Evolutionary conservation across 176 grass and related monocot genomes (phyloP).

Genomic region (Bonia amplexicaulis): DNA sequence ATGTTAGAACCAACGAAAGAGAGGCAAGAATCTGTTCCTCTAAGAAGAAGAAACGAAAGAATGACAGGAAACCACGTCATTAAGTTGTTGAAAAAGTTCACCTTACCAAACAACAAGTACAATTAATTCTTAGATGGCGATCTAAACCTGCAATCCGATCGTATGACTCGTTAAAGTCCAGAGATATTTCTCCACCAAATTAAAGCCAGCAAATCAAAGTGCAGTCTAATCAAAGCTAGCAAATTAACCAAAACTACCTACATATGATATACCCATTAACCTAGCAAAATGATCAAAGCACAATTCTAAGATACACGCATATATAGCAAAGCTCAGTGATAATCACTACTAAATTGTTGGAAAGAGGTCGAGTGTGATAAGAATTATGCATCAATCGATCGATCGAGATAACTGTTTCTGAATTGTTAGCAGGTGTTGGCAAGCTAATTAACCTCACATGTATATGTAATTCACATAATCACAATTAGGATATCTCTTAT

Average conservation of each 20-base stretch:
- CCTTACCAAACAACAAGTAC: constrained; percentile 4
- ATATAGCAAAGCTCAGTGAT: neutral
- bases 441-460: constrained; percentile 12
- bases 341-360: neutral
- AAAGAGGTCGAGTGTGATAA: neutral
- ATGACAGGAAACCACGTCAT: constrained; percentile 44
- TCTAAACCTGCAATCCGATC: constrained; percentile 24
- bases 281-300: neutral
- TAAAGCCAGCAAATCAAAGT: neutral
- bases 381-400: neutral
- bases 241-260: neutral
- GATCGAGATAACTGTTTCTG: neutral
- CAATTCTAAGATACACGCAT: neutral
- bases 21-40: constrained; percentile 11
- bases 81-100: constrained; percentile 12
- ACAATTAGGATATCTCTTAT: constrained; percentile 18
- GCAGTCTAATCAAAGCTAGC: neutral
- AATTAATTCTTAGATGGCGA: constrained; percentile 29
- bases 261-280: constrained; percentile 24
- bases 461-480: constrained; percentile 23
- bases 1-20: neutral
- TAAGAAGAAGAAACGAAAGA: constrained; percentile 33
- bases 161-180: neutral
- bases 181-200: neutral
- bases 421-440: neutral